Evolutionary conservation across 257 asterid species (phyloP), one percentile per base, ranked within the genome.

Genomic region (Plantago major): DNA sequence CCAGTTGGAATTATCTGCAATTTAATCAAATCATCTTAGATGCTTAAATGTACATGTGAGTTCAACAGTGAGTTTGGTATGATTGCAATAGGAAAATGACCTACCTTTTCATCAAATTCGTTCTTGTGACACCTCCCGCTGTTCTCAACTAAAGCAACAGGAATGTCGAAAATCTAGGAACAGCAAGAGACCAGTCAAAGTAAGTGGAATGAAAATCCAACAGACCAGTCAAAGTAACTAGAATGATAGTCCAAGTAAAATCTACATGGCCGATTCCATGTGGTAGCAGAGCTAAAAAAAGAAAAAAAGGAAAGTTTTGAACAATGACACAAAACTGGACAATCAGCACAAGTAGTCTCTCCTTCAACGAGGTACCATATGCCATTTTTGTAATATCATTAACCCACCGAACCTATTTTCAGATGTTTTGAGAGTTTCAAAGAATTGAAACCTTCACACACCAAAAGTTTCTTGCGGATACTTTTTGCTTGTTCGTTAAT

Each of bases 61-160:
- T 43, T 9, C 15, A 42, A 63, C 13, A 30, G 18, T 3, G 42
- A 42, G 6, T 46, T 26, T 6, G 52, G 17, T 16, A 33, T 5
- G 37, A 9, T 42, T 1, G 30, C 6, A 18, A 51, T 7, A 4
- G 18, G n/a, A 46, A 11, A 1, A 42, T 28, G 49, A 38, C 69
- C 18, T 28, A 89, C 97, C 99, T 90, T 93, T 75, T 89, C 99
- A 7, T 90, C 97, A 37, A 62, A 42, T 55, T 93, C 95, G 58
- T 93, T 93, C 92, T 89, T 93, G 80, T 74, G 77, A 65, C 99
- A 89, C 73, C 99, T 85, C 66, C 95, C 94, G 22, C 96, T 93
- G 74, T 93, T 93, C 80, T 93, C 99, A 72, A 90, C 97, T 82
- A 93, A 77, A 63, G 87, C 96, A 62, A 89, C 87, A 10, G 95